Evolutionary conservation across 495 filamentous ascomycete species (phyloP), one percentile per base, ranked within the genome.

Genomic region (Xylaria cubensis): DNA sequence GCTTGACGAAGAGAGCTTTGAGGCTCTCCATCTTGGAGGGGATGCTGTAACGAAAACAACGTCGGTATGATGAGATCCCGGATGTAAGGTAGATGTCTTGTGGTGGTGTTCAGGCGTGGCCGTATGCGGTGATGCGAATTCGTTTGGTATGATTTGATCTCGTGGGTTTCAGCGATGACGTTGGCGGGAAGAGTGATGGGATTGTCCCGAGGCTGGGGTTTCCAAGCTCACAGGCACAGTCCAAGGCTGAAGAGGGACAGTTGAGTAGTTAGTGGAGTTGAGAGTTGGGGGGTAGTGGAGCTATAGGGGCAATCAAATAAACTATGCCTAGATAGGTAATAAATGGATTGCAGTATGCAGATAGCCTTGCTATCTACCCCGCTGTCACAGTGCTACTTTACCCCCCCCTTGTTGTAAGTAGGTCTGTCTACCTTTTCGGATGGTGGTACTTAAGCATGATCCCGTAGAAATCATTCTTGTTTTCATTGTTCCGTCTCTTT

Each of bases 1-100:
- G 96, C 80, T 93, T 95, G 82, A 89, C 95, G 84, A 98, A 96
- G 77, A 97, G 89, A 50, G 90, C 86, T 80, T 90, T 93, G 80
- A 98, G 82, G 36, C 93, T 86, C 83, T 98, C 93, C 96, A 99
- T 99, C 75, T 74, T 82, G 73, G 74, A 29, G 61, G 41, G 51
- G 48, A 55, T 59, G 7, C 48, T 39, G 59, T 59, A 44, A 46
- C 24, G 5, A 39, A 26, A 17, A 36, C 53, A 56, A 15, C 24
- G 6, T 29, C 9, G 21, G 21, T 8, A 32, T 10, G 34, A 53
- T 24, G 46, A 26, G 70, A 59, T 21, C 26, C 32, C 34, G 17
- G 41, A 65, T 46, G 19, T 26, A 39, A 4, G 13, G 39, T 2
- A 19, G 32, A 70, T 32, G 48, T 53, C 48, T 67, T 44, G 69